Percentiles rank a stretch among this genome's conserved stretches.
phyloP scores from a whole-genome alignment of 2,329 filamentous ascomycete species.

The Rutstroemia sp. region DNA sequence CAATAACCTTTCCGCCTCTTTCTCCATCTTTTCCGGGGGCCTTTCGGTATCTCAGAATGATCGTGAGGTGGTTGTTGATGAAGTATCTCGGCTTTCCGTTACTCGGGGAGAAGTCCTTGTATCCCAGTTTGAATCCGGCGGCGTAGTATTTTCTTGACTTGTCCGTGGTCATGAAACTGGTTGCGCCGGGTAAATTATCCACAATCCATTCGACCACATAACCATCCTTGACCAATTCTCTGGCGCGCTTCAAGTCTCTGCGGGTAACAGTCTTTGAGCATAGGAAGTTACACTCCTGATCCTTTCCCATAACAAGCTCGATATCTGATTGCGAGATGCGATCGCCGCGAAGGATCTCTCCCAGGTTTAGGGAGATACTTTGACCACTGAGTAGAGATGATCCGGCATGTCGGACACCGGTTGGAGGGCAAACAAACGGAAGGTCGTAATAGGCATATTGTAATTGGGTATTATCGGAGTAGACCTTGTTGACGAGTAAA shows the following conservation, averaged over 20 bases:
- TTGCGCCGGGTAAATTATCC: constrained; percentile 83
- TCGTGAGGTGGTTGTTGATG: constrained; percentile 82
- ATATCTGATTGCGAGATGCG: constrained; percentile 81
- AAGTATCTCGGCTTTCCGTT: constrained; percentile 60
- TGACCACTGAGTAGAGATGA: constrained; percentile 67
- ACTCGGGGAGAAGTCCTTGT: constrained; percentile 55
- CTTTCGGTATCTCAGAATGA: constrained; percentile 71
- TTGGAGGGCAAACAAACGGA: constrained; percentile 78
- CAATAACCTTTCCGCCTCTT: constrained; percentile 68
- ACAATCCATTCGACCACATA: constrained; percentile 93
- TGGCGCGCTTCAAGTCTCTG: constrained; percentile 58
- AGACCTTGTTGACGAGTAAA: constrained; percentile 86
- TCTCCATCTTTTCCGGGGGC: constrained; percentile 63
- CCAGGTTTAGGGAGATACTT: constrained; percentile 74
- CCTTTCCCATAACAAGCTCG: constrained; percentile 68
- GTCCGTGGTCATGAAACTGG: constrained; percentile 80
- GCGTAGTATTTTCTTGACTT: constrained; percentile 83
- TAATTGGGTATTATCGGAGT: constrained; percentile 82
- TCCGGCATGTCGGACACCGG: constrained; percentile 56
- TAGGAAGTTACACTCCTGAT: constrained; percentile 64
- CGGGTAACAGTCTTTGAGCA: constrained; percentile 62
- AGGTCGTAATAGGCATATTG: constrained; percentile 88
- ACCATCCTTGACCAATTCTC: constrained; percentile 65
- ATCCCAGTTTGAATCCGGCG: constrained; percentile 82
- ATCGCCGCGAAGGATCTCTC: constrained; percentile 81